Evolutionary conservation across 345 rosid species (phyloP), one percentile per base, ranked within the genome.

Genomic region (Linum trigynum): DNA sequence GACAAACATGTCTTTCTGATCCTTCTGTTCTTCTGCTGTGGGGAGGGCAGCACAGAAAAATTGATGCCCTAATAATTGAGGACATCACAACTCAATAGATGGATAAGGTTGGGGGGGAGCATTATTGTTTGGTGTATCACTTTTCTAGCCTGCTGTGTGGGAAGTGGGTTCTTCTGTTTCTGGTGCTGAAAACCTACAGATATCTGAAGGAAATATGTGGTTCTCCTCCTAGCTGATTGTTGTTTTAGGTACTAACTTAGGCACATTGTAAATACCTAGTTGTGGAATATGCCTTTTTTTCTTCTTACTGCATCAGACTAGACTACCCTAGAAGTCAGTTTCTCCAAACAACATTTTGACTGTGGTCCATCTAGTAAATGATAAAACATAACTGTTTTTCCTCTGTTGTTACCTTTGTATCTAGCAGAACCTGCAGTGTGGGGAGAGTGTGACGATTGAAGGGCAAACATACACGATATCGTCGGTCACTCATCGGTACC

Each of bases 401-500:
- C 32, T 48, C 53, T 48, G 53, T 48, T 48, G 11, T 23, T 23
- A 23, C 32, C 32, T 23, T 23, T 23, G 32, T 23, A 23, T 23
- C 32, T 58, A 23, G 80, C 89, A 90, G 98, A 88, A 88, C 69
- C 72, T 90, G 83, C 95, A 90, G 62, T 81, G 96, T 17, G 98
- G 97, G 55, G 92, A 88, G 75, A 86, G 88, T 38, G 97, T 90
- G 71, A 90, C 87, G 12, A 88, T 90, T 0, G 90, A 90, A 82
- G 98, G 96, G 39, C 96, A 81, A 60, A 74, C 86, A 4, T 90
- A 92, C 40, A 92, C 89, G 7, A 80, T 92, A 63, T 82, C 91
- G 0, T 84, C 94, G 0, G 96, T 90, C 63, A 88, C 94, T 65
- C 85, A 92, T 43, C 86, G 97, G 2, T 92, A 90, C 78, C 94